Conservation (phyloP, 805 yeast genomes). For the Lachancea quebecensis region DNA sequence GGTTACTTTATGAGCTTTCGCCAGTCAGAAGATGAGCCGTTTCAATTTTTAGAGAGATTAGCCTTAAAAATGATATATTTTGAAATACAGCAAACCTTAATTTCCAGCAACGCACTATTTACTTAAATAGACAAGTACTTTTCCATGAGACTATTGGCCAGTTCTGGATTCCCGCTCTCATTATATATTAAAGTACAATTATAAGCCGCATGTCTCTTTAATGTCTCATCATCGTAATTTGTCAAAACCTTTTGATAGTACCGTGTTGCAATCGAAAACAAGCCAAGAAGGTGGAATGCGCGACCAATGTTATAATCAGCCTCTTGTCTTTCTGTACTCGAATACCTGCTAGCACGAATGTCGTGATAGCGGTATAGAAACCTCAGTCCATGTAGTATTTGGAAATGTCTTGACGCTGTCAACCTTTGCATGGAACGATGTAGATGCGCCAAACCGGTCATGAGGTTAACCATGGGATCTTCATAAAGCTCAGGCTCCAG, state of each 20-base stretch:
- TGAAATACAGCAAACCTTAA: not conserved
- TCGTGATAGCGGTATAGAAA: slow-evolving; percentile 66
- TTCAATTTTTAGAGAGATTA: too few relatives aligned
- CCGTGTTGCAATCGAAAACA: slow-evolving; percentile 62
- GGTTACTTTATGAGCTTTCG: not conserved
- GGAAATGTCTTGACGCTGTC: slow-evolving; percentile 78
- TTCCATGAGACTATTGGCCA: slow-evolving; percentile 61
- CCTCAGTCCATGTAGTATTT: slow-evolving; percentile 79
- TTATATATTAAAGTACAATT: slow-evolving; percentile 72
- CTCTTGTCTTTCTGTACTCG: slow-evolving; percentile 56
- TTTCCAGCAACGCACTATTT: too few relatives aligned
- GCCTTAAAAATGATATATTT: too few relatives aligned
- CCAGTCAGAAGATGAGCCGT: too few relatives aligned
- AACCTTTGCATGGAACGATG: slow-evolving; percentile 91
- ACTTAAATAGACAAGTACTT: slow-evolving; percentile 48
- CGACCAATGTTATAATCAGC: slow-evolving; percentile 78
- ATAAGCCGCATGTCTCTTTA: slow-evolving; percentile 78
- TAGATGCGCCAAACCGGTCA: slow-evolving; percentile 72
- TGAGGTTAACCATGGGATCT: slow-evolving; percentile 73
- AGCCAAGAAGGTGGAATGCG: slow-evolving; percentile 75
- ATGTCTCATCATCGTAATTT: slow-evolving; percentile 47
- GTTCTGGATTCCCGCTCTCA: slow-evolving; percentile 59
- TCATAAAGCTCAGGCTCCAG: slow-evolving; percentile 58
- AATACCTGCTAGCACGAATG: slow-evolving; percentile 35
- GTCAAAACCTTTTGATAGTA: slow-evolving; percentile 67